These are phyloP conservation scores for Kazachstania viticola DNA, from an alignment of 805 yeast genomes.

Conservation along the genomic window DNA sequence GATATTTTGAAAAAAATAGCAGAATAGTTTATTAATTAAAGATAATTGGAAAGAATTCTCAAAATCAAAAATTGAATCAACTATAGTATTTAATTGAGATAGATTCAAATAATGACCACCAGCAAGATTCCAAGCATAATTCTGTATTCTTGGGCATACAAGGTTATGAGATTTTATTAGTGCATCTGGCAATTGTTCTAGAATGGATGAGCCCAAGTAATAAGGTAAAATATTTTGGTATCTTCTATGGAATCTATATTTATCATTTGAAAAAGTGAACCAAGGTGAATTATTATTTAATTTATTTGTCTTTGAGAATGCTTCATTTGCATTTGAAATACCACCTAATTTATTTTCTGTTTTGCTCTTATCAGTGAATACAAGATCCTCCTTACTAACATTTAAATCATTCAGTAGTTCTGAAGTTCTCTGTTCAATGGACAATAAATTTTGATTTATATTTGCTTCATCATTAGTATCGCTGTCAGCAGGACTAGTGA, in stretches of 20 bases:
- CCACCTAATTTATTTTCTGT: not conserved
- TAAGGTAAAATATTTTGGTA: conserved; percentile 34
- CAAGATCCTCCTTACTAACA: not conserved
- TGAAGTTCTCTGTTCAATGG: conserved; percentile 4
- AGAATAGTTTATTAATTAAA: conserved; percentile 26
- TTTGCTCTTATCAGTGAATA: not conserved
- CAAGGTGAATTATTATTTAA: conserved; percentile 10
- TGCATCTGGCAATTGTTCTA: conserved; percentile 26
- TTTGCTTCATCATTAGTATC: no score
- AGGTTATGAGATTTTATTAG: conserved; percentile 26
- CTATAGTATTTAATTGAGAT: conserved; percentile 11
- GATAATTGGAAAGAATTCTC: conserved; percentile 12
- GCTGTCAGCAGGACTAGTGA: no score
- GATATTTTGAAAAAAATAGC: conserved; percentile 33
- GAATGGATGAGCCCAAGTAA: conserved; percentile 28
- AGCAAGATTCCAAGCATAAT: conserved; percentile 56
- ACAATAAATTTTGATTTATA: no score
- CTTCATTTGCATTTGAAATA: not conserved
- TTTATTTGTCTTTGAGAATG: not conserved
- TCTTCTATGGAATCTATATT: conserved; percentile 38
- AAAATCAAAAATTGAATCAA: conserved; percentile 9
- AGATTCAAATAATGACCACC: conserved; percentile 41
- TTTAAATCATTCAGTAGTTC: conserved; percentile 2
- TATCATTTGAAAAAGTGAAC: conserved; percentile 27
- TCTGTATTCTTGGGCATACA: conserved; percentile 43